Evolutionary conservation across 2,329 filamentous ascomycete genomes (phyloP).

Genomic region (Magnaporthiopsis rhizophila): DNA sequence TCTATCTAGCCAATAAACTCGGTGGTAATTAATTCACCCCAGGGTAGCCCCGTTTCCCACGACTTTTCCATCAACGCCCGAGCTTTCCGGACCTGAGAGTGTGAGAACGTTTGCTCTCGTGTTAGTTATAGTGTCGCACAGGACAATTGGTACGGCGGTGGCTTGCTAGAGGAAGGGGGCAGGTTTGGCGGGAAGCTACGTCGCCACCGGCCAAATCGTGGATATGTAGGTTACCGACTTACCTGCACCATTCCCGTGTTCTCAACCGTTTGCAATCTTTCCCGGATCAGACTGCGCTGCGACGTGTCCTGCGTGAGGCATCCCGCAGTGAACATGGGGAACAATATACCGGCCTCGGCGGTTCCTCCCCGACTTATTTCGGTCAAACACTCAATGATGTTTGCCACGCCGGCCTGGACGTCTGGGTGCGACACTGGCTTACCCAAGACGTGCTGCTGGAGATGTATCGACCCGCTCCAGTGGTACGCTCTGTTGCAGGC

Average conservation of each 20-base stretch:
- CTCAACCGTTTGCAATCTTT: constrained; percentile 60
- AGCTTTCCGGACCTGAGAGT: constrained; percentile 45
- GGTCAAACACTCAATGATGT: constrained; percentile 54
- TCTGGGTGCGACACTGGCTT: constrained; percentile 46
- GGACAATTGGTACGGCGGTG: background rate
- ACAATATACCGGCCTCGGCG: constrained; percentile 67
- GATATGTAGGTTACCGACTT: background rate
- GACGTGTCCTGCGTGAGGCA: constrained; percentile 56
- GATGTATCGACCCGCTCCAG: constrained; percentile 68
- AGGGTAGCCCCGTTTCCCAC: constrained; percentile 60
- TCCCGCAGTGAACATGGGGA: constrained; percentile 77
- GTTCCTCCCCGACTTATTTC: constrained; percentile 58
- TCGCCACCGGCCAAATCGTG: background rate
- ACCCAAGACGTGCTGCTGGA: constrained; percentile 65
- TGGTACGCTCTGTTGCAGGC: constrained; percentile 74
- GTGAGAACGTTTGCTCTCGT: constrained; percentile 4
- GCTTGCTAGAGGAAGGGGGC: no score
- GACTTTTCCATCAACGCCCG: constrained; percentile 58
- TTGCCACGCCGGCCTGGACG: constrained; percentile 54
- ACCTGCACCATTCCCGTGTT: constrained; percentile 71
- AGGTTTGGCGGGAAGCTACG: background rate
- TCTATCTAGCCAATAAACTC: constrained; percentile 57
- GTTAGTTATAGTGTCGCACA: background rate
- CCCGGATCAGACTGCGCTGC: constrained; percentile 53
- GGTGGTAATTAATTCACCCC: constrained; percentile 58